phyloP scores from a whole-genome alignment of 1,284 basidiomycete species.

The Ceratobasidium sp. region DNA sequence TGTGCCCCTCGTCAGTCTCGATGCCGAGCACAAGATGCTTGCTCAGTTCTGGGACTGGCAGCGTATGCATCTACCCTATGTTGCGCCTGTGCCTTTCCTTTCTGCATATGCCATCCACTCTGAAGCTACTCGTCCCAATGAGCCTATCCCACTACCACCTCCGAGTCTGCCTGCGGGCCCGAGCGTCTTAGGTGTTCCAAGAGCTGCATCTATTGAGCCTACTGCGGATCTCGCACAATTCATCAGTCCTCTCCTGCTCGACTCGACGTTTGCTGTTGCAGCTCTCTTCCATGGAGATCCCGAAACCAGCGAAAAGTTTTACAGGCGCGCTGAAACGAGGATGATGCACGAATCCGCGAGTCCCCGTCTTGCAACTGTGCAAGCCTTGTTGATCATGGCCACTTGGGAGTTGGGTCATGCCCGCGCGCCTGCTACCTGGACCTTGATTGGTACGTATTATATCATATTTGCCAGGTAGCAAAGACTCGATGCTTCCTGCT shows the following conservation, averaged over 20 bases:
- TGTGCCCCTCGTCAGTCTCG: slow-evolving; percentile 20
- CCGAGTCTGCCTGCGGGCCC: slow-evolving; percentile 25
- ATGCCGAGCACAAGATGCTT: slow-evolving; percentile 30
- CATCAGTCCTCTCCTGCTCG: slow-evolving; percentile 36
- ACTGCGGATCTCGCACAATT: slow-evolving; percentile 29
- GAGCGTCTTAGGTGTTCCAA: slow-evolving; percentile 29
- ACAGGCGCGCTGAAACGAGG: slow-evolving; percentile 15
- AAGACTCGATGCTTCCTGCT: neutral
- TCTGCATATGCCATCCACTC: slow-evolving; percentile 39
- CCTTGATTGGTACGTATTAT: slow-evolving; percentile 10
- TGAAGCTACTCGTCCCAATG: slow-evolving; percentile 18
- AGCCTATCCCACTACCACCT: slow-evolving; percentile 35
- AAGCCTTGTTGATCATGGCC: slow-evolving; percentile 15
- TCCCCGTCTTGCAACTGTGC: slow-evolving; percentile 39
- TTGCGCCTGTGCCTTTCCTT: slow-evolving; percentile 39
- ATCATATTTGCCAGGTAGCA: neutral
- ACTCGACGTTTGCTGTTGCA: slow-evolving; percentile 25
- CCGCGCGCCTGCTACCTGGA: slow-evolving; percentile 40
- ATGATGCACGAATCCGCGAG: slow-evolving; percentile 15
- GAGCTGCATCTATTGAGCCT: neutral
- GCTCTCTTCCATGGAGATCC: slow-evolving; percentile 19
- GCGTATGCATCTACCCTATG: slow-evolving; percentile 40
- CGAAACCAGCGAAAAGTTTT: slow-evolving; percentile 19
- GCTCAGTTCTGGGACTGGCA: slow-evolving; percentile 44
- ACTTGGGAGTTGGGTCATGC: slow-evolving; percentile 32